Evolutionary conservation across 192 early-diverging fungal species (phyloP), one percentile per base, ranked within the genome.

Genomic region (Linnemannia schmuckeri): DNA sequence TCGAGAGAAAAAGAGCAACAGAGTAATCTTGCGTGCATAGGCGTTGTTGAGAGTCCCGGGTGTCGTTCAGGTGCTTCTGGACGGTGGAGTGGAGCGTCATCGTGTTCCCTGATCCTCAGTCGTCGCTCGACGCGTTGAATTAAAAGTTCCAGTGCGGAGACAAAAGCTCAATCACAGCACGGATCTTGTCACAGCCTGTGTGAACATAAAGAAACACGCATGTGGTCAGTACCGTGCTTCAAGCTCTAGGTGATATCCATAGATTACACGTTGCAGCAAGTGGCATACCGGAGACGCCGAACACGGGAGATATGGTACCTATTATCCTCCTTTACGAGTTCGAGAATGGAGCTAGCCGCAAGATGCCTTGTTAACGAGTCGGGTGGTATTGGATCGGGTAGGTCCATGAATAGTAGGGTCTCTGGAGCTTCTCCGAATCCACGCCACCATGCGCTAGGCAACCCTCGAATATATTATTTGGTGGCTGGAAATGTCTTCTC

Each of bases 101-200:
- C 78, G 72, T 79, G 38, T 72, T 70, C 0, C 30, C 44, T 4
- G 68, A 54, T 27, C 47, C 49, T 46, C 77, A 78, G 47, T 78
- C 77, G 68, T 70, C 66, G 20, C n/a, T 15, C 0, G 75, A 20
- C 15, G 77, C 77, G 37, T 78, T 78, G 77, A 78, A 78, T 46
- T 78, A 78, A 68, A 78, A 78, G 7, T 68, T 68, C 77, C 77
- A 78, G 68, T 78, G 77, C 20, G 70, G 77, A 70, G 77, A 78
- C 13, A 78, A n/a, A 13, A 78, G 68, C 17, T 78, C 77, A 27
- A 71, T 70, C 44, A 46, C 44, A 46, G 44, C 10, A 0, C 44
- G 12, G 0, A 12, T 46, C 44, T 46, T 46, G 44, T 30, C 77
- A 70, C 66, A 63, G 15, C 77, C 40, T 7, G 35, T 78, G 27